These are phyloP conservation scores for Phytopythium sindhum DNA, from an alignment of 352 stramenopile genomes.

Conservation along the genomic window DNA sequence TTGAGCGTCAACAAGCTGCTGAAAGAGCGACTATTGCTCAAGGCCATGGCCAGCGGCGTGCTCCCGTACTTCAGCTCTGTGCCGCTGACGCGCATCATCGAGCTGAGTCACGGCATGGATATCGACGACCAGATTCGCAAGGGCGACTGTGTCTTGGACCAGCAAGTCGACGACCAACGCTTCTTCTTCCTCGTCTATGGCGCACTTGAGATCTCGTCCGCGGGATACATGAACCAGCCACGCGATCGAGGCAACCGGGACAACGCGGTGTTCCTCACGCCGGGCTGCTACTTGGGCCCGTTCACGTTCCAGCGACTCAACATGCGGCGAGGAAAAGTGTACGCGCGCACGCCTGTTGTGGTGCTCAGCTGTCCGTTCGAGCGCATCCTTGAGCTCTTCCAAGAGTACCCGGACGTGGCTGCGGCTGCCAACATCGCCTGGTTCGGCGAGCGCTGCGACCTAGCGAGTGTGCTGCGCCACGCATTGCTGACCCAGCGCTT, in stretches of 20 bases:
- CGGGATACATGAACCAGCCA: conserved; percentile 16
- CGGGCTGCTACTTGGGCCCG: conserved; percentile 64
- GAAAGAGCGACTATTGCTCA: conserved; percentile 66
- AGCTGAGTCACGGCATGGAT: conserved; percentile 53
- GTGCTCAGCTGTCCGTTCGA: conserved; percentile 50
- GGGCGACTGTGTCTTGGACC: conserved; percentile 50
- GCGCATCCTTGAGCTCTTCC: conserved; percentile 44
- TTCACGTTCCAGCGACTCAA: conserved; percentile 75
- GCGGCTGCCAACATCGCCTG: conserved; percentile 74
- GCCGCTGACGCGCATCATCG: conserved; percentile 43
- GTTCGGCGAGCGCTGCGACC: conserved; percentile 65
- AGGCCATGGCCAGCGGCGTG: conserved; percentile 71
- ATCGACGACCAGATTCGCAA: conserved; percentile 67
- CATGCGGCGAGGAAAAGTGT: conserved; percentile 36
- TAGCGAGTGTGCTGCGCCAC: conserved; percentile 60
- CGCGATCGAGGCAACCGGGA: conserved; percentile 24
- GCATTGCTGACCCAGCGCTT: conserved; percentile 56
- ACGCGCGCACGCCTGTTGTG: conserved; percentile 50
- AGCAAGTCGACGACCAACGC: conserved; percentile 28
- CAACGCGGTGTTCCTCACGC: conserved; percentile 55
- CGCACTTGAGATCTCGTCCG: conserved; percentile 57
- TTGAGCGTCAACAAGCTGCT: conserved; percentile 49
- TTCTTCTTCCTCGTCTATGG: conserved; percentile 74
- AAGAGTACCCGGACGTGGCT: conserved; percentile 48
- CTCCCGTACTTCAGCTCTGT: conserved; percentile 65